phyloP scores from a whole-genome alignment of 2,329 filamentous ascomycete species.

The Pleurostoma richardsiae region DNA sequence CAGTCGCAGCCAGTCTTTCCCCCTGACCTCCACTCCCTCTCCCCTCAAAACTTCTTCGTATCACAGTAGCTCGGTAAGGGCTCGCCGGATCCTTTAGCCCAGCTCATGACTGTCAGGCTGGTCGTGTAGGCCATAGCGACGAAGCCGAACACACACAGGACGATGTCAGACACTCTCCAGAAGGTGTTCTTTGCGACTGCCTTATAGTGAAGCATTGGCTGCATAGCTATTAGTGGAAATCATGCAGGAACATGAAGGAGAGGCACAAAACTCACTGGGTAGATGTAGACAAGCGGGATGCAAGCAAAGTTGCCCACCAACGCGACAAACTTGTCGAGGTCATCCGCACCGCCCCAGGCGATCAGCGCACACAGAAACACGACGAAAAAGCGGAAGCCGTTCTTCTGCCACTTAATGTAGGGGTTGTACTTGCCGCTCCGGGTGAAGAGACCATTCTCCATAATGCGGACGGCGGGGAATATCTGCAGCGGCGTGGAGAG shows the following conservation, averaged over 20 bases:
- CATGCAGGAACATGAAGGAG: neutral
- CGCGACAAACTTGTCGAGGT: slow-evolving; percentile 95
- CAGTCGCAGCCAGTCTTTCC: neutral
- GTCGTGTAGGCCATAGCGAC: slow-evolving; percentile 92
- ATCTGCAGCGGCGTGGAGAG: slow-evolving; percentile 94
- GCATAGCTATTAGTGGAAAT: slow-evolving; percentile 21
- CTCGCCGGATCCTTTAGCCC: slow-evolving; percentile 56
- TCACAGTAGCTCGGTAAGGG: slow-evolving; percentile 51
- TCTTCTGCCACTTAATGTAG: slow-evolving; percentile 99
- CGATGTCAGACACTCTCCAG: slow-evolving; percentile 68
- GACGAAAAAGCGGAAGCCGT: slow-evolving; percentile 88
- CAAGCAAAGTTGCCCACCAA: slow-evolving; percentile 97
- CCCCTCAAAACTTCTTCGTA: slow-evolving; percentile 19
- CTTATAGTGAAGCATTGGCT: slow-evolving; percentile 87
- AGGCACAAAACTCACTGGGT: slow-evolving; percentile 67
- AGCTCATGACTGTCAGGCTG: slow-evolving; percentile 77
- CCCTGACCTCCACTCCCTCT: neutral
- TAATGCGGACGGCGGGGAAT: slow-evolving; percentile 95
- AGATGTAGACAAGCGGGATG: slow-evolving; percentile 94
- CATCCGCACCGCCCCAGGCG: slow-evolving; percentile 86
- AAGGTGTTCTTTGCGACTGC: slow-evolving; percentile 66
- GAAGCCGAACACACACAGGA: slow-evolving; percentile 75
- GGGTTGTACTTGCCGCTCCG: slow-evolving; percentile 96
- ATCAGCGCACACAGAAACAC: slow-evolving; percentile 82
- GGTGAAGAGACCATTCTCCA: slow-evolving; percentile 90